These are phyloP conservation scores for Entophlyctis luteolus DNA, from an alignment of 192 early-diverging fungal genomes.

Conservation along the genomic window DNA sequence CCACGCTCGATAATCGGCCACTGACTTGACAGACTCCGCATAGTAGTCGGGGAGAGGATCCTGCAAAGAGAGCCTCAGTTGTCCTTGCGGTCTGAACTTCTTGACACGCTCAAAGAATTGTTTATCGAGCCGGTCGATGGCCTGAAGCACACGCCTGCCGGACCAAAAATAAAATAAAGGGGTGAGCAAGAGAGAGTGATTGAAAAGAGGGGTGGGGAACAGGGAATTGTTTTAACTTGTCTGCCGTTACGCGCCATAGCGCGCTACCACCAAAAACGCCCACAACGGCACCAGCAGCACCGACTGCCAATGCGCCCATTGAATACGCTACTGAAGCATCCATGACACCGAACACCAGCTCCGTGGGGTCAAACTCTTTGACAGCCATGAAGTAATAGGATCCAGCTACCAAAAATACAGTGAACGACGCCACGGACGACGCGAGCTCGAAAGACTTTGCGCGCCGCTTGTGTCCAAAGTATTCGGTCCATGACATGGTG, in stretches of 20 bases:
- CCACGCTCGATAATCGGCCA: slow-evolving; percentile 80
- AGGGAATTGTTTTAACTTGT: too few relatives aligned
- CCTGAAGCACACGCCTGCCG: background rate
- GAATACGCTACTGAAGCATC: slow-evolving; percentile 38
- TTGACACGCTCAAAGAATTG: slow-evolving; percentile 46
- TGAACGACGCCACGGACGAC: slow-evolving; percentile 14
- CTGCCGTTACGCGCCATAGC: slow-evolving; percentile 36
- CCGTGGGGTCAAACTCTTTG: slow-evolving; percentile 47
- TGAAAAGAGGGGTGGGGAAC: too few relatives aligned
- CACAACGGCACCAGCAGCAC: slow-evolving; percentile 5
- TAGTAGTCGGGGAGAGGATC: slow-evolving; percentile 79
- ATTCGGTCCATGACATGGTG: slow-evolving; percentile 46
- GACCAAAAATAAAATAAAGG: background rate
- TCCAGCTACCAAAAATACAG: slow-evolving; percentile 28
- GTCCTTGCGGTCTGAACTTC: slow-evolving; percentile 36
- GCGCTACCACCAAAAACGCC: slow-evolving; percentile 30
- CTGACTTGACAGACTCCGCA: slow-evolving; percentile 84
- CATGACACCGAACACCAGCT: slow-evolving; percentile 35
- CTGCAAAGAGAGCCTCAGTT: slow-evolving; percentile 42
- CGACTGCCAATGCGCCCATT: slow-evolving; percentile 34
- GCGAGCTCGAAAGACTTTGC: slow-evolving; percentile 31
- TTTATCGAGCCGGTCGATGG: slow-evolving; percentile 25
- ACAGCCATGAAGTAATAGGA: slow-evolving; percentile 44
- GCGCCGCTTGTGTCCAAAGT: slow-evolving; percentile 37
- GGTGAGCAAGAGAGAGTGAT: background rate